Evolutionary conservation across 2,329 filamentous ascomycete species (phyloP), one percentile per base, ranked within the genome.

Genomic region (Neoarthrinium moseri): DNA sequence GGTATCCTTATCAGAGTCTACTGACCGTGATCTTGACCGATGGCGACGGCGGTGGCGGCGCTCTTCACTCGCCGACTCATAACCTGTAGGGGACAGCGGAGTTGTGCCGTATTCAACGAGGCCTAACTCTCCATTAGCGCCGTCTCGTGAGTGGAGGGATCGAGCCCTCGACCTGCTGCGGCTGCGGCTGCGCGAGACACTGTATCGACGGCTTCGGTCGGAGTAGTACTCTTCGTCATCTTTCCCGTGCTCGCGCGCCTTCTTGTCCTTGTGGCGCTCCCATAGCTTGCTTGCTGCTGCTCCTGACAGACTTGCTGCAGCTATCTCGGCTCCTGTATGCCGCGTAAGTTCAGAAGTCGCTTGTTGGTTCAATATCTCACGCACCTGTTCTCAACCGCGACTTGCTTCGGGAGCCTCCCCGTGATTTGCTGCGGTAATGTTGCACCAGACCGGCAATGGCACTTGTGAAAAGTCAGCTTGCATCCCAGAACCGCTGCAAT

Each of bases 51-150:
- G 64, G 46, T 66, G 68, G 43, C 61, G 62, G 41, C 67, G 63
- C 48, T 72, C 71, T 50, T 76, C 73, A 45, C 66, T 67, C 44
- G 75, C 74, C 45, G 74, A 73, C 47, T 77, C 76, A 59, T 77
- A 75, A 46, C 64, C 67, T 49, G 65, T 59, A 51, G 70, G 70
- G 54, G 68, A 66, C 53, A 85, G 71, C 56, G 81, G 80, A 54
- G 76, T 73, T 60, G 70, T 72, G 56, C 81, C 81, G 71, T 85
- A 85, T 65, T 84, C 78, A 75, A 85, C 79, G 47, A 84, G 74
- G 70, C 80, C 81, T 81, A 84, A 70, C 70, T 83, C 79, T 71
- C 74, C 75, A 79, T 84, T 80, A 83, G 77, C 74, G 68, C 68
- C 68, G 66, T 68, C 72, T 69, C 60, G 64, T 63, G 49, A 43